Percentiles rank a stretch among this genome's conserved stretches.
These are phyloP conservation scores for Pueraria montana DNA, from an alignment of 306 rosid species.

Conservation along the genomic window DNA sequence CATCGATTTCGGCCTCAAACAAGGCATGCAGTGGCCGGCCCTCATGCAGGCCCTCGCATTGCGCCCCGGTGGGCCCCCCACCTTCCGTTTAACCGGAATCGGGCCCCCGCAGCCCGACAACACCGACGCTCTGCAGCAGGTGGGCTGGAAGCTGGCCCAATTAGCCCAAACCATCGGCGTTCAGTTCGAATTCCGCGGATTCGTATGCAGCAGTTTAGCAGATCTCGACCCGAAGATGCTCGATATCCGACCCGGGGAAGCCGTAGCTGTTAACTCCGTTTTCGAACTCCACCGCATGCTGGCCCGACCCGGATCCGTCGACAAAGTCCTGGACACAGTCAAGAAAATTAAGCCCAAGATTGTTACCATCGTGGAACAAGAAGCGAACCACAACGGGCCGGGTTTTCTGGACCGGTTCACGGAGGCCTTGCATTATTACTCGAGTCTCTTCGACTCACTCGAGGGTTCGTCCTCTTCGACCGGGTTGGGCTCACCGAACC, in stretches of 20 bases:
- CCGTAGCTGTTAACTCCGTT: slow-evolving; percentile 78
- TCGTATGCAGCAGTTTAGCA: slow-evolving; percentile 66
- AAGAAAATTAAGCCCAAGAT: slow-evolving; percentile 71
- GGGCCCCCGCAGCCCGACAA: slow-evolving; percentile 77
- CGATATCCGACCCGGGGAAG: slow-evolving; percentile 64
- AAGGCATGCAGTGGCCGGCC: slow-evolving; percentile 98
- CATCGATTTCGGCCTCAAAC: slow-evolving; percentile 81
- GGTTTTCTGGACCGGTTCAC: slow-evolving; percentile 82
- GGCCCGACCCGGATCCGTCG: slow-evolving; percentile 68
- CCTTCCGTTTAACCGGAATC: slow-evolving; percentile 81
- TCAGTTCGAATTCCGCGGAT: slow-evolving; percentile 80
- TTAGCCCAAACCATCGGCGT: slow-evolving; percentile 73
- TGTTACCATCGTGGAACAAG: slow-evolving; percentile 78
- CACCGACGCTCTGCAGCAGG: slow-evolving; percentile 74
- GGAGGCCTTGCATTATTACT: slow-evolving; percentile 82
- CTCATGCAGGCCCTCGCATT: slow-evolving; percentile 85
- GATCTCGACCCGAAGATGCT: slow-evolving; percentile 77
- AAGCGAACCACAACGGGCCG: slow-evolving; percentile 79
- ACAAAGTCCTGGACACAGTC: slow-evolving; percentile 63
- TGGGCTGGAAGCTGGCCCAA: slow-evolving; percentile 78
- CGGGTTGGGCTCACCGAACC: slow-evolving; percentile 55
- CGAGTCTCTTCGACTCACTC: slow-evolving; percentile 79
- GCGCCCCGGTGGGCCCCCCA: slow-evolving; percentile 82
- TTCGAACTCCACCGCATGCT: slow-evolving; percentile 80
- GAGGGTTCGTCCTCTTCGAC: slow-evolving; percentile 61